These are phyloP conservation scores for Hypoxylon sp. DNA, from an alignment of 2,329 filamentous ascomycete species.

Conservation along the genomic window DNA sequence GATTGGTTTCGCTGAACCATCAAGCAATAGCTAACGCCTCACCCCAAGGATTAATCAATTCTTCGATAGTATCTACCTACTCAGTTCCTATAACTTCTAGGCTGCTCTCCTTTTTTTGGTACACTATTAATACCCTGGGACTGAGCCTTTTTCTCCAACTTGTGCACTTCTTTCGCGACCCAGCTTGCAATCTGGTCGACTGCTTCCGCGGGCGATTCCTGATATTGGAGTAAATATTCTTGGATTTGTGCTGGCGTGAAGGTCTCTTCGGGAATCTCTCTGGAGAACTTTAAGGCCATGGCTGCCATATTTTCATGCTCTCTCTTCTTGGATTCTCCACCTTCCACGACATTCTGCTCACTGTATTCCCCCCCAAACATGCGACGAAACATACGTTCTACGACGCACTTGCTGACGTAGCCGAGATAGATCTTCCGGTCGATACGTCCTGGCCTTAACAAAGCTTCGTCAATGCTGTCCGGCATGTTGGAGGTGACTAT, in stretches of 20 bases:
- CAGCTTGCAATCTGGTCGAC: conserved; percentile 1
- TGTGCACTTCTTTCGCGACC: conserved; percentile 11
- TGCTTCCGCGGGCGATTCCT: conserved; percentile 6
- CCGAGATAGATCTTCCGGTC: conserved; percentile 74
- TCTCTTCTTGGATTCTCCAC: background rate
- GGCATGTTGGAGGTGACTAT: conserved; percentile 81
- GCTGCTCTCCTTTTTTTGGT: background rate
- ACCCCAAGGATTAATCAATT: background rate
- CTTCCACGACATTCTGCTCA: conserved; percentile 1
- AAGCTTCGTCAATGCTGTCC: conserved; percentile 74
- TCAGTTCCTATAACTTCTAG: background rate
- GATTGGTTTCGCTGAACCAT: no score
- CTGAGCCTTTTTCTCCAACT: conserved; percentile 5
- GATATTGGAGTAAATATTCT: conserved; percentile 62
- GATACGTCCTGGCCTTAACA: conserved; percentile 76
- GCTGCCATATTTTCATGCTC: conserved; percentile 24
- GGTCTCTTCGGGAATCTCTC: conserved; percentile 63
- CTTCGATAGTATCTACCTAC: background rate
- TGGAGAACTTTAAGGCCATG: conserved; percentile 61
- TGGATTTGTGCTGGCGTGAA: conserved; percentile 67
- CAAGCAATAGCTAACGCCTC: background rate
- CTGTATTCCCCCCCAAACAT: conserved; percentile 60
- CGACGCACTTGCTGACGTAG: conserved; percentile 61
- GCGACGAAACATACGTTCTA: conserved; percentile 63
- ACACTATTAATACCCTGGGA: background rate